Base-by-base conservation (phyloP, 805 yeast genomes). In the Myxozyma neglecta region DNA sequence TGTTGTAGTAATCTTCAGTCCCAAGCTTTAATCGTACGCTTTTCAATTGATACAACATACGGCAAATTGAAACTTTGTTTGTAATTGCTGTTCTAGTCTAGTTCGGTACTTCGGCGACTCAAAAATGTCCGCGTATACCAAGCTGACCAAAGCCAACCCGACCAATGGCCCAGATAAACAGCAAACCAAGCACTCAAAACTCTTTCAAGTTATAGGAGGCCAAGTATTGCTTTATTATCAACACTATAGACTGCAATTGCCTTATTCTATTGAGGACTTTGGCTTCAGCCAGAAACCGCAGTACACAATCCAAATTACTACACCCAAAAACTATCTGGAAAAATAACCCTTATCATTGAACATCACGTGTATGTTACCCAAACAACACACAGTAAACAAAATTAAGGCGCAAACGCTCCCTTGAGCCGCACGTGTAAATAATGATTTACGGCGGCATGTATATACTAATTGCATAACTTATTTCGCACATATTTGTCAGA, bases 391-490 rank as follows among this genome's bases (percentile, higher is more conserved):
- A n/a, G 46, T 51, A 51, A 51, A 51, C 55, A 51, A 51, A 51
- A 8, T 46, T 7, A 13, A 7, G 7, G 9, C 44, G 35, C 39
- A 34, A 37, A 16, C 39, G 44, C 39, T 14, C 18, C 9, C 34
- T 37, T 13, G n/a, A 35, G 55, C 55, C 55, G 55, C 55, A 51
- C 55, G 55, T 16, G 20, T 51, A 51, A 24, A 20, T 39, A 24
- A 37, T 32, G 53, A n/a, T 11, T 40, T 7, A 11, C n/a, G 4
- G 9, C 36, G 14, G 18, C 32, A 37, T 32, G 40, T 32, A 29
- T 46, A 10, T 10, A 20, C 50, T n/a, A 10, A 10, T 44, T 44
- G 16, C 49, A 5, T 10, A 8, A n/a, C 14, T 46, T 29, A 35
- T 9, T 10, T 7, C 14, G 2, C 39, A 47, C 3, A 8, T 32